Base-by-base conservation (phyloP, 352 stramenopile genomes). In the Globisporangium nagaii region DNA sequence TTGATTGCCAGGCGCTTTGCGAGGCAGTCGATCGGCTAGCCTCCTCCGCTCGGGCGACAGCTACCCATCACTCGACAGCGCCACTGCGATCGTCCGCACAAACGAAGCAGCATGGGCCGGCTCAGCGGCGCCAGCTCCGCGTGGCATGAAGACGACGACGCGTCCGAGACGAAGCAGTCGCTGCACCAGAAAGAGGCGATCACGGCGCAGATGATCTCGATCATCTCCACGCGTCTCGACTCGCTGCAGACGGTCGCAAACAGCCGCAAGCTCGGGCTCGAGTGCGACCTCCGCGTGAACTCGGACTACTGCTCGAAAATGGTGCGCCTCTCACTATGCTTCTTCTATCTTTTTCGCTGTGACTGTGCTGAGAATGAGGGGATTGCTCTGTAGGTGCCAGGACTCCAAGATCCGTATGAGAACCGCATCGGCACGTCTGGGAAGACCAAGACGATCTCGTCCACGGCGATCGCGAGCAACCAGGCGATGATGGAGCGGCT, bases 141-240 rank as follows among this genome's bases (percentile, higher is more conserved):
- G n/a, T 73, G 64, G 56, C 68, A 52, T 15, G 68, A 73, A 25
- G 71, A 73, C 3, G 65, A 72, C 7, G 62, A 76, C n/a, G n/a
- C n/a, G 10, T 48, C 54, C 12, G 65, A 71, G 42, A 34, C 73
- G 27, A 80, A 86, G 56, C 72, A 86, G 55, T 81, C 80, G 45
- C 60, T 86, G 44, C 67, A 80, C 27, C 78, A 91, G 58, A 91
- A 91, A 54, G 80, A 86, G 37, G 75, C 73, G 2, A 77, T 91
- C 51, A 89, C 80, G 17, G 68, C 74, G 24, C 80, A 91, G 56
- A 91, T 91, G 78, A 91, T 91, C 47, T 76, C 70, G 28, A 87
- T 91, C 62, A 83, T 91, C 44, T 87, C 79, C 15, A 68, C 73
- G 20, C 67, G 80, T 6, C 64, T 91, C 20, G 70, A 80, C 28